Evolutionary conservation across 371 early-diverging fungal genomes (phyloP).

Genomic region (Apophysomyces trapeziformis): DNA sequence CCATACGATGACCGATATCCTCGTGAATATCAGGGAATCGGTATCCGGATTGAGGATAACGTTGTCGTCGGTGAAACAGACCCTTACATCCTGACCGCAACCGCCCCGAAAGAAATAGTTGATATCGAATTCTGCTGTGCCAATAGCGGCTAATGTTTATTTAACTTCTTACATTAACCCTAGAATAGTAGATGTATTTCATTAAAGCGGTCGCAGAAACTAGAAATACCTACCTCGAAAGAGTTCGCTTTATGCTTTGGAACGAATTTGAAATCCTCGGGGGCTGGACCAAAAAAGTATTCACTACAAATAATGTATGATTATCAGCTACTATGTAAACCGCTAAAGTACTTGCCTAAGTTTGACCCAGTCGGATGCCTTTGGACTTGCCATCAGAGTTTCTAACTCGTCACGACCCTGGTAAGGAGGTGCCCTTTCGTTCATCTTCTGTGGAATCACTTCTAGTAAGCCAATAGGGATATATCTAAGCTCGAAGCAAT

Average conservation of each 20-base stretch:
- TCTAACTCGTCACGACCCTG: constrained; percentile 91
- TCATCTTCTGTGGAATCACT: constrained; percentile 88
- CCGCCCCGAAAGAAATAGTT: constrained; percentile 85
- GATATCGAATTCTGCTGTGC: constrained; percentile 84
- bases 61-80: constrained; percentile 77
- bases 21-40: constrained; percentile 84
- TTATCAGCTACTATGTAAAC: neutral
- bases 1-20: constrained; percentile 81
- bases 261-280: constrained; percentile 83
- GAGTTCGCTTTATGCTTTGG: constrained; percentile 95
- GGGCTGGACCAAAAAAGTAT: constrained; percentile 83
- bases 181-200: neutral
- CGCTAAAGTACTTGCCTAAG: constrained; percentile 44
- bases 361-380: constrained; percentile 91
- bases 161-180: constrained; percentile 12
- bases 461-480: constrained; percentile 94
- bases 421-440: constrained; percentile 89
- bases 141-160: constrained; percentile 8
- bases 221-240: constrained; percentile 55
- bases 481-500: constrained; percentile 43
- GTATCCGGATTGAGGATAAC: constrained; percentile 97
- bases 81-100: constrained; percentile 73
- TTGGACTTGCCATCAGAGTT: constrained; percentile 88
- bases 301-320: constrained; percentile 52
- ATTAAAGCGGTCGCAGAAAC: neutral